Evolutionary conservation across 352 stramenopile genomes (phyloP), one percentile per base, ranked within the genome.

Genomic region (Phytophthora tentaculata): DNA sequence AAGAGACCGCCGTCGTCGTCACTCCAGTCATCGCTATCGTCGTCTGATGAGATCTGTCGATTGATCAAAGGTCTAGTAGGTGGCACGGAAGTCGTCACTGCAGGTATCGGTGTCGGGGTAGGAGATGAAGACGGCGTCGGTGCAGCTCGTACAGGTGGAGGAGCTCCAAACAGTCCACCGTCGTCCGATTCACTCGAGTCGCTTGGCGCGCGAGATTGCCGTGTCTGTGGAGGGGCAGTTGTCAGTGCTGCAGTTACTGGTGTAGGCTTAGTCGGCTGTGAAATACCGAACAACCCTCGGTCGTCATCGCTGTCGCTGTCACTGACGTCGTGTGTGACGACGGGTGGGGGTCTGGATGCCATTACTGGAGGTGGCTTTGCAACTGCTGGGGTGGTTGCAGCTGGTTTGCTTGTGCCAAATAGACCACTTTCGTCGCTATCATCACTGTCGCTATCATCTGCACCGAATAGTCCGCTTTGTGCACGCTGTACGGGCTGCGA

Each of bases 21-120:
- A 23, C 84, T 92, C 81, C 84, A 90, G 44, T 88, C 84, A 58
- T 91, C 82, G 37, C 79, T 89, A 63, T 92, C 79, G 48, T 77
- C 67, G 23, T 83, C 77, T 0, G 69, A 77, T 1, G 77, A 86
- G 20, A 79, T 67, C 51, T 88, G 79, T 2, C 73, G 75, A 44
- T 71, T 72, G 19, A 89, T 78, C 9, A 88, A 54, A 3, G 80
- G 75, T 28, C 67, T 63, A 35, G 59, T 14, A 43, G 64, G 79
- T 28, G 74, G 74, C 4, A 76, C 55, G 1, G 47, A 50, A 29
- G 57, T 56, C 1, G n/a, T 26, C 16, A 53, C 8, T 45, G 35
- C 24, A 39, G 61, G 56, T 6, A 41, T 58, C 13, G 71, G 37
- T 14, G 52, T 28, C 52, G 43, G 17, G 6, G 58, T 10, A 50